Conservation (phyloP, 228 moss, liverwort and hornwort genomes). For the Sphagnum magellanicum region DNA sequence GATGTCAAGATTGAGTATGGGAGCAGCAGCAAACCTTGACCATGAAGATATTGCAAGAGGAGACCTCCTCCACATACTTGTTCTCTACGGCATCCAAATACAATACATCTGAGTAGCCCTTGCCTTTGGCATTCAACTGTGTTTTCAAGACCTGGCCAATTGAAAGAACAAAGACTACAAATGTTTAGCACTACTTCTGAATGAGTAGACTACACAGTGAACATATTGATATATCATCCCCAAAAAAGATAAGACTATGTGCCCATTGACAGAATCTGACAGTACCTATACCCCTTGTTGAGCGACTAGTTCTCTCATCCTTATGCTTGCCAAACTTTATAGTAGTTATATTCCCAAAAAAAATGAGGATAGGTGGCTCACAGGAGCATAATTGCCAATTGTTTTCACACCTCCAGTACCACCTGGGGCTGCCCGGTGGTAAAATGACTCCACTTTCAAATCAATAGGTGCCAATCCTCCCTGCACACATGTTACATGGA, state of each 20-base stretch:
- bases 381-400: slow-evolving; percentile 56
- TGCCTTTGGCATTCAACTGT: slow-evolving; percentile 35
- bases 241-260: no score
- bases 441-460: slow-evolving; percentile 36
- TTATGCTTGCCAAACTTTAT: no score
- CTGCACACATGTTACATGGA: slow-evolving; percentile 5
- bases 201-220: not conserved
- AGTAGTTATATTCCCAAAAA: no score
- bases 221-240: no score
- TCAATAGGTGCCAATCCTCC: slow-evolving; percentile 48
- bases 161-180: not conserved
- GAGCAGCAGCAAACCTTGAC: slow-evolving; percentile 19
- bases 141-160: slow-evolving; percentile 40
- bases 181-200: not conserved
- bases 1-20: no score
- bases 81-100: slow-evolving; percentile 52
- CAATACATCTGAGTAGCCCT: slow-evolving; percentile 52
- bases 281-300: no score
- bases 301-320: no score
- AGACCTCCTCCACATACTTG: slow-evolving; percentile 51
- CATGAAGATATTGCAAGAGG: slow-evolving; percentile 53
- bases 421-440: slow-evolving; percentile 50
- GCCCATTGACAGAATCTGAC: no score
- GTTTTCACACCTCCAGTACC: slow-evolving; percentile 53
- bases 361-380: slow-evolving; percentile 4